Evolutionary conservation across 2,329 filamentous ascomycete species (phyloP), one percentile per base, ranked within the genome.

Genomic region (Pseudogymnoascus sp.): DNA sequence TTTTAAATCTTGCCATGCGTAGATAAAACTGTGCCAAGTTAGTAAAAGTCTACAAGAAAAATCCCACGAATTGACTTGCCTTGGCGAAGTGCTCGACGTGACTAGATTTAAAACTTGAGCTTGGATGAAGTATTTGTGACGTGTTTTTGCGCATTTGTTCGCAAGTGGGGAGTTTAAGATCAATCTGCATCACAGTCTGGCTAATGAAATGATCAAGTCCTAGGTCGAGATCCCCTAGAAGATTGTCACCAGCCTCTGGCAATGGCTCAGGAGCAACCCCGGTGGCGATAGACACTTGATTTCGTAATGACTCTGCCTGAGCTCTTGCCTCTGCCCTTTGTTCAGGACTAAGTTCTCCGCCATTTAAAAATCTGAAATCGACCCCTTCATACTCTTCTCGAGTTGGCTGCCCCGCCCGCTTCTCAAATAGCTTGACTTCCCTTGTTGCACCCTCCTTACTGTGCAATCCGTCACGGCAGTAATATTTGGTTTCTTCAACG

Each of bases 21-120:
- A 91, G 85, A 61, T 90, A 85, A 70, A 91, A 88, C 86, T 89
- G 68, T 39, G 34, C 18, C 57, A 61, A 47, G 10, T 40, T 21
- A 62, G 34, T n/a, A 6, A 60, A 40, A 18, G 36, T 54, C 21
- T 18, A 18, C 54, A 21, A 8, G 65, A 60, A 51, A 51, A 51
- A 23, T 2, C 14, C 5, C 45, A 51, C 14, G 23, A 29, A 51
- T 51, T 23, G 23, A 69, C 76, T 65, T 78, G 86, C 86, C 81
- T 90, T 91, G 70, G 90, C 90, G 87, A 87, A 91, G 70, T 91
- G 88, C 71, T 90, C 86, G 63, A 90, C 86, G 71, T 88, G 85
- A 18, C 89, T 89, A 66, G 89, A 88, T 64, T 86, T 83, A 73
- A 88, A 90, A 5, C 86, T 89, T 2, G 87, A 89, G 71, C 90